These are phyloP conservation scores for Tylopilus felleus DNA, from an alignment of 768 basidiomycete species.

Conservation along the genomic window DNA sequence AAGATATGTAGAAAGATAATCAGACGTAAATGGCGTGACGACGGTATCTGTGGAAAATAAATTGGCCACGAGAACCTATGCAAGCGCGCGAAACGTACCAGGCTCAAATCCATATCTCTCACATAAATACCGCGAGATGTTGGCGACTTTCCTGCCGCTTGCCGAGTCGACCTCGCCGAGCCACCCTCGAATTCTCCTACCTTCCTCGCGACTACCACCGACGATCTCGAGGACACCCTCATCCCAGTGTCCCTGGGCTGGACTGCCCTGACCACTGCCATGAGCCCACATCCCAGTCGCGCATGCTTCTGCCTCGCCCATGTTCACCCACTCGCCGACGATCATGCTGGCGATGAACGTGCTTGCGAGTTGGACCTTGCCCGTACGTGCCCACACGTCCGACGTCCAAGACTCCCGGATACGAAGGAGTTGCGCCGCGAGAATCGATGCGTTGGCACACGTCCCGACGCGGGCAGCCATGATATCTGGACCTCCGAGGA, in stretches of 20 bases:
- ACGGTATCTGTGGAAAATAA: conserved; percentile 50
- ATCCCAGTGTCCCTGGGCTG: conserved; percentile 66
- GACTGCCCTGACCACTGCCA: conserved; percentile 21
- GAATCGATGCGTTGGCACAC: conserved; percentile 63
- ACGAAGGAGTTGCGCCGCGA: conserved; percentile 73
- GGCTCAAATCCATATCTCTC: conserved; percentile 81
- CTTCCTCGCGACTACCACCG: conserved; percentile 73
- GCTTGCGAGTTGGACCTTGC: conserved; percentile 73
- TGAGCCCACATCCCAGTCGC: conserved; percentile 79
- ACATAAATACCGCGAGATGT: conserved; percentile 68
- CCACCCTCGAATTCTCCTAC: conserved; percentile 68
- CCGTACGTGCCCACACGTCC: conserved; percentile 77
- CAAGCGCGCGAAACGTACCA: conserved; percentile 38
- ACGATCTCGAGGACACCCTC: conserved; percentile 75
- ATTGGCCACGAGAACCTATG: background rate
- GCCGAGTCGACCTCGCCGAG: conserved; percentile 77
- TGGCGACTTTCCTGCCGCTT: conserved; percentile 61
- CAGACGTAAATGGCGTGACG: conserved; percentile 73
- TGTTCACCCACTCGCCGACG: conserved; percentile 65
- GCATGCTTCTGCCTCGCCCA: conserved; percentile 75
- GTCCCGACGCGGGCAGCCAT: conserved; percentile 78
- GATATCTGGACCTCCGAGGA: conserved; percentile 72
- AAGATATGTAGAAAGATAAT: conserved; percentile 73
- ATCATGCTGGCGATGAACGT: conserved; percentile 71
- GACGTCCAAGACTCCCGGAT: conserved; percentile 75